Evolutionary conservation across 805 yeast genomes (phyloP), one percentile per base, ranked within the genome.

Genomic region (Saturnispora sekii): DNA sequence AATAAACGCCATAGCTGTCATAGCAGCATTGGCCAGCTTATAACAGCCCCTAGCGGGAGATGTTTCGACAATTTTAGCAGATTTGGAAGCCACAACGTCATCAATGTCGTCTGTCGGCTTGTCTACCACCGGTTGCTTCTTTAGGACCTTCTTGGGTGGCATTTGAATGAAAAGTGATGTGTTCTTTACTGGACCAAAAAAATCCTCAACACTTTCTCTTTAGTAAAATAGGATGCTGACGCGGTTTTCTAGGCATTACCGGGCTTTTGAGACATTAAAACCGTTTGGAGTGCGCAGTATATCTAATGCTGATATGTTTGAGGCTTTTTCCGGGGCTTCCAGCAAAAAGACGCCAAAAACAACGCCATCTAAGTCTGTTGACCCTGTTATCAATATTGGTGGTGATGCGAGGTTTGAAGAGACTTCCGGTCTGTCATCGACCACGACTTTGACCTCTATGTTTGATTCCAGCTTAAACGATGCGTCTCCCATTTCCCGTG

Each of bases 1-100:
- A 41, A 59, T 64, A 31, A 69, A 63, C 0, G 79, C 78, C 17
- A 68, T 44, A 0, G 58, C 34, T 2, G 79, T 72, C 12, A 75
- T 63, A 5, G 59, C 44, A 1, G 56, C 46, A 46, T 70, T 58
- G 2, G 71, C 69, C 18, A 63, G 8, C 21, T 47, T 53, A 45
- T 63, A 65, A 49, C 58, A 60, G 9, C 26, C 32, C 12, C 28
- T 43, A 9, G 34, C 26, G 26, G 26, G 26, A 8, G 26, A 21
- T 21, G 4, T 17, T 17, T 10, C 40, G 3, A 29, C 30, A 5
- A 36, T 34, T 34, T 10, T 18, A 11, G 16, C 5, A 16, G 11
- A 16, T 34, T 3, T 12, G 16, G 14, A 12, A n/a, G 3, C 36
- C n/a, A 34, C 36, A 34, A 21, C 26, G 26, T 16, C 36, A 14